Conservation (phyloP, 73 alveolate genomes). For the Stentor coeruleus region DNA sequence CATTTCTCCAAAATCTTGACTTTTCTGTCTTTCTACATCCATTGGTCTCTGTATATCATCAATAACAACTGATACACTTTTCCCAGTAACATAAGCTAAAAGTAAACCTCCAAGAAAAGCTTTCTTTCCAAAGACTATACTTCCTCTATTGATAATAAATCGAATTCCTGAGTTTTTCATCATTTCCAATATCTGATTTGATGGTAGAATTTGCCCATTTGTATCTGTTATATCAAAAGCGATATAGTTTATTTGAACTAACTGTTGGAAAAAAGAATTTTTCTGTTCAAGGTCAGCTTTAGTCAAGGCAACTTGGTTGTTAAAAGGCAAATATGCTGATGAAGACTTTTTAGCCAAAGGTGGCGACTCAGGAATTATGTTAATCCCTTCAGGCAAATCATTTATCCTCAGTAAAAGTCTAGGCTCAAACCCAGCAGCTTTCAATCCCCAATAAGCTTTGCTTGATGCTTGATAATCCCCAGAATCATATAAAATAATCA, state of each 20-base stretch:
- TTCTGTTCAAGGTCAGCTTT: neutral
- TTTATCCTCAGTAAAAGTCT: neutral
- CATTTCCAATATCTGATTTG: neutral
- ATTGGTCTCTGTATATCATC: neutral
- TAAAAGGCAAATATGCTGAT: neutral
- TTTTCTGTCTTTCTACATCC: neutral
- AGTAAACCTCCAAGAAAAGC: neutral
- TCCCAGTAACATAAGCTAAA: neutral
- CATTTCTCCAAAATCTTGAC: neutral
- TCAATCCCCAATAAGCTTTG: neutral
- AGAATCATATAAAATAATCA: no score
- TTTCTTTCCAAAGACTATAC: neutral
- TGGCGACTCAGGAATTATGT: neutral
- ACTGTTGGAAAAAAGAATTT: neutral
- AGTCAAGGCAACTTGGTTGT: neutral
- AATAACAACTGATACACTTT: neutral
- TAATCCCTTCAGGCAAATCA: neutral
- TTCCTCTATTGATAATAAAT: neutral
- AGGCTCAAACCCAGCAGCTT: neutral
- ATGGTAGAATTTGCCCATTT: neutral
- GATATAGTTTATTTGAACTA: neutral
- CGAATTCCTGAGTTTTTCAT: neutral
- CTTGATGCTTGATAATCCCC: no score
- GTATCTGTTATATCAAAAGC: neutral
- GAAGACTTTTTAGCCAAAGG: neutral